Base-by-base conservation (phyloP, 2,329 filamentous ascomycete species). In the Purpureocillium takamizusanense region DNA sequence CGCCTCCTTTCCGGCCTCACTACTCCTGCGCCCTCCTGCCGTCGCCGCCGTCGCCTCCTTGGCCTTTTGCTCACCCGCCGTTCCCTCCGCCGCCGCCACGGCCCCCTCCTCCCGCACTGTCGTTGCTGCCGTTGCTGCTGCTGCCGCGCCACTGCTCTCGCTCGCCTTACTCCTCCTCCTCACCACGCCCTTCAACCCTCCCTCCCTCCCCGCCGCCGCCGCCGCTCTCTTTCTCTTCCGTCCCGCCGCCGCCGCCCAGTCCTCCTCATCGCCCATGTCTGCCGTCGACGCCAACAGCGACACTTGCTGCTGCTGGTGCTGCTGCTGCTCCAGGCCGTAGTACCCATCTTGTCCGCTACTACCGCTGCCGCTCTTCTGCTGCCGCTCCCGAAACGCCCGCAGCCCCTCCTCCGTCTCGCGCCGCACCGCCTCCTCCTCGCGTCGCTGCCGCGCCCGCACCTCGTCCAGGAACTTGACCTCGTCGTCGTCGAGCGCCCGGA, bases 401-500 rank as follows among this genome's bases (percentile, higher is more conserved):
- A 83, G 55, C 6, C 74, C 68, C 17, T 74, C 69, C 49, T 77
- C 72, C 30, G 69, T 73, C 63, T 82, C 78, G 21, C 61, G 59
- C 46, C 64, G 62, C 36, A 71, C 59, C 33, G 65, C 56, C 43
- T 74, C 73, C 54, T 81, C 78, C 48, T 76, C 76, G 5, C 54
- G 59, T 28, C 69, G 57, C 52, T 66, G 64, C 38, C 62, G 61
- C 37, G 66, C 68, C 35, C 64, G 51, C 30, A 83, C 69, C 33
- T 72, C 73, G 34, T 81, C 77, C 36, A 92, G 62, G 47, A 87
- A 90, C 15, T 83, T 83, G 36, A 83, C 70, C 63, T 90, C 86
- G 54, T 88, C 83, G 42, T 87, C 83, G 54, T 90, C 81, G 23
- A 92, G 69, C 3, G 81, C 70, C 30, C 81, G 76, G 56, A 88